These are phyloP conservation scores for Arthrocladium fulminans DNA, from an alignment of 2,329 filamentous ascomycete species.

Conservation along the genomic window DNA sequence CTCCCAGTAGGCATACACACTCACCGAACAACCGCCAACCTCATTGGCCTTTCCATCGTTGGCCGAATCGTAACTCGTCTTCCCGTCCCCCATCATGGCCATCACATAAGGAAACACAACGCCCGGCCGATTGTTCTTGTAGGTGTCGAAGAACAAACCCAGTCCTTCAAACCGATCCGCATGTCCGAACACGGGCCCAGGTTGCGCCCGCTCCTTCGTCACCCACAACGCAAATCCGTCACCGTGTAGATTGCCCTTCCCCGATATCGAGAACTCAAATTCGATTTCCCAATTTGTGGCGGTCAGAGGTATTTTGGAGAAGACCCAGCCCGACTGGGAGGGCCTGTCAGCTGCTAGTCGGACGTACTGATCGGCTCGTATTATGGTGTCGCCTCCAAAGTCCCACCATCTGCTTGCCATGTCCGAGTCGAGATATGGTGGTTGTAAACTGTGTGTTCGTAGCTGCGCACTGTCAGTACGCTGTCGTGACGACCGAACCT, in stretches of 20 bases:
- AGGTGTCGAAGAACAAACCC: slow-evolving; percentile 93
- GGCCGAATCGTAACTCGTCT: slow-evolving; percentile 81
- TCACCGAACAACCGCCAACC: slow-evolving; percentile 79
- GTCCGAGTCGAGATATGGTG: slow-evolving; percentile 93
- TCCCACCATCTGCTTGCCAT: slow-evolving; percentile 99
- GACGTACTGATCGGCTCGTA: slow-evolving; percentile 71
- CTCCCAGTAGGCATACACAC: too few species aligned
- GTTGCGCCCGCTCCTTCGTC: slow-evolving; percentile 77
- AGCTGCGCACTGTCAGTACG: slow-evolving; percentile 46
- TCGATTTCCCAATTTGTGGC: slow-evolving; percentile 99
- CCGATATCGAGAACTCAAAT: slow-evolving; percentile 89
- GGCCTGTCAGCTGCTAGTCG: slow-evolving; percentile 83
- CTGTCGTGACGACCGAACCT: slow-evolving; percentile 13
- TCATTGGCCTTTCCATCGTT: slow-evolving; percentile 92
- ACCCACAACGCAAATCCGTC: slow-evolving; percentile 98
- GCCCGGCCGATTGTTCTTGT: slow-evolving; percentile 97
- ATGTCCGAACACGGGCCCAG: slow-evolving; percentile 79
- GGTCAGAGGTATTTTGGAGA: slow-evolving; percentile 85
- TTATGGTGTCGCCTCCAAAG: slow-evolving; percentile 90
- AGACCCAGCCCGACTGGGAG: slow-evolving; percentile 87
- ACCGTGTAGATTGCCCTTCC: slow-evolving; percentile 80
- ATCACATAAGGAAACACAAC: slow-evolving; percentile 96
- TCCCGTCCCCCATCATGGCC: slow-evolving; percentile 93
- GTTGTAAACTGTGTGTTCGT: slow-evolving; percentile 73
- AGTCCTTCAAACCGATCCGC: slow-evolving; percentile 86